phyloP scores from a whole-genome alignment of 148 eudicot species.

The Tetragonia tetragonoides region DNA sequence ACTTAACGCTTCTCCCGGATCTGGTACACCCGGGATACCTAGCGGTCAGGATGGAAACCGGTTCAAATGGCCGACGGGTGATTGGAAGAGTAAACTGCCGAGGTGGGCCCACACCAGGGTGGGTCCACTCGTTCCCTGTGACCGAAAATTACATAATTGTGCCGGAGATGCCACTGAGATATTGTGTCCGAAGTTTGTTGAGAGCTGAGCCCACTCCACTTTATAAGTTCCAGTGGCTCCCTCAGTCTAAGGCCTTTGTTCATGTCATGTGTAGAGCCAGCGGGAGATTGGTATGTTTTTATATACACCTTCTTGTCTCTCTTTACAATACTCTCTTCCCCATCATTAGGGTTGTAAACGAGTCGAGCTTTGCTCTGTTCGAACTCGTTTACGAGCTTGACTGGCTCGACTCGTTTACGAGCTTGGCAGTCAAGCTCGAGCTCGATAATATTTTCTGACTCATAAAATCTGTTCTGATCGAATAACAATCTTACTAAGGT shows the following conservation, averaged over 20 bases:
- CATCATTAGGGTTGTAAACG: too few relatives aligned
- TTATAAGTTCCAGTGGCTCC: constrained; percentile 92
- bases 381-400: too few relatives aligned
- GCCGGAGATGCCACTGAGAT: constrained; percentile 96
- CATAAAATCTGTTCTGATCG: too few relatives aligned
- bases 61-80: constrained; percentile 71
- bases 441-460: too few relatives aligned
- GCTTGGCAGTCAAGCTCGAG: too few relatives aligned
- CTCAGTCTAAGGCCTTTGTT: constrained; percentile 76
- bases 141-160: constrained; percentile 83
- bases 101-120: constrained; percentile 85
- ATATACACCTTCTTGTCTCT: constrained; percentile 16
- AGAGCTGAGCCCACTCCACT: constrained; percentile 89
- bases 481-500: too few relatives aligned
- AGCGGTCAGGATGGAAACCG: constrained; percentile 79
- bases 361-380: too few relatives aligned
- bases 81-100: constrained; percentile 77
- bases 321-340: neutral
- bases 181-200: constrained; percentile 69
- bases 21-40: constrained; percentile 77
- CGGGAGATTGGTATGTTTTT: constrained; percentile 68
- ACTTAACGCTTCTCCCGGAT: constrained; percentile 78
- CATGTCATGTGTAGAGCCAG: constrained; percentile 89
- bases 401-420: too few relatives aligned
- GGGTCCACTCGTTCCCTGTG: constrained; percentile 98